A percentile compares a stretch with the other conserved stretches of the same genome.
Conservation (phyloP, 1,139 yeast species). For the Kodamaea arcana region DNA sequence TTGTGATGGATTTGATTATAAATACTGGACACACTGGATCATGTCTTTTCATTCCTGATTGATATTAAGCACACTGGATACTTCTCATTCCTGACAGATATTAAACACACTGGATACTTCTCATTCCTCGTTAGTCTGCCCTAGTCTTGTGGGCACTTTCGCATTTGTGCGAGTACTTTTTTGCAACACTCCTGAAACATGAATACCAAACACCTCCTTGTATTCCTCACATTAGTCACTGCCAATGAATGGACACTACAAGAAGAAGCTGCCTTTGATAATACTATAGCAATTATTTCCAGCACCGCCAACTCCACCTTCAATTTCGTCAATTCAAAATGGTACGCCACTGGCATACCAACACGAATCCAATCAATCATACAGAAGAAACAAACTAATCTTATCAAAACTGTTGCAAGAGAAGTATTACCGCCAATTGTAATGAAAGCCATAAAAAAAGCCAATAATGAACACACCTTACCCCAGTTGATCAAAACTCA, state of each 20-base stretch:
- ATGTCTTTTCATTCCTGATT: no score
- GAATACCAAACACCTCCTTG: not conserved
- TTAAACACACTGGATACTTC: no score
- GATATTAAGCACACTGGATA: no score
- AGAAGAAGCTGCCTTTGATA: constrained; percentile 5
- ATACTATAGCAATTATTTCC: constrained; percentile 1
- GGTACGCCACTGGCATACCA: constrained; percentile 1
- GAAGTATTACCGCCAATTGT: constrained; percentile 6
- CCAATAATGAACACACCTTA: constrained; percentile 2
- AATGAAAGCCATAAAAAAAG: constrained; percentile 3
- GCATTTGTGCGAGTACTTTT: no score
- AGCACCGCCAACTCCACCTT: constrained; percentile 3
- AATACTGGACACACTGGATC: no score
- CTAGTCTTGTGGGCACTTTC: no score
- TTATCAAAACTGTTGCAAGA: constrained; percentile 5
- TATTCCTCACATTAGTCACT: not conserved
- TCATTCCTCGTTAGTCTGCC: no score
- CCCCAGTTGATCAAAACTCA: constrained; percentile 4
- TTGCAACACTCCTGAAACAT: no score
- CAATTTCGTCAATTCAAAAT: not conserved
- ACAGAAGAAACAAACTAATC: constrained; percentile 2
- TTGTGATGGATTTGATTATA: no score
- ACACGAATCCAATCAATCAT: constrained; percentile 2
- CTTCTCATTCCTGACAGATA: no score
- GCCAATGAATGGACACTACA: constrained; percentile 1